Percentiles rank a stretch among this genome's conserved stretches.
Conservation (phyloP, 352 stramenopile species). For the Phytophthora cryptogea region DNA sequence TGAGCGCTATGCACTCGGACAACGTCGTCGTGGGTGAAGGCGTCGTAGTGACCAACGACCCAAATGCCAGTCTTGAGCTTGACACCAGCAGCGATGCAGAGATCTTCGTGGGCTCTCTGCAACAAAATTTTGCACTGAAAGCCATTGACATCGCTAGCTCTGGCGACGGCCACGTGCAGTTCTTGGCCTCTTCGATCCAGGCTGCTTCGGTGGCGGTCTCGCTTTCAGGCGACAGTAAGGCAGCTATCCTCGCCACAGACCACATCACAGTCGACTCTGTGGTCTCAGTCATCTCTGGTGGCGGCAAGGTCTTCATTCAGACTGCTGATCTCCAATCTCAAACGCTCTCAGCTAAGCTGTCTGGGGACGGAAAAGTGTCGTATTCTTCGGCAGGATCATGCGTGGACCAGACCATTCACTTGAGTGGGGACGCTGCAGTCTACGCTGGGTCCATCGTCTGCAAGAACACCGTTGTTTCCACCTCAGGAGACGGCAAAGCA, state of each 20-base stretch:
- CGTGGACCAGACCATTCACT: slow-evolving; percentile 22
- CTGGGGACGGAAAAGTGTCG: slow-evolving; percentile 27
- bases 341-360: slow-evolving; percentile 16
- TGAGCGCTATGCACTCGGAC: slow-evolving; percentile 12
- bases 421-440: slow-evolving; percentile 25
- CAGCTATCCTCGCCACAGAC: slow-evolving; percentile 12
- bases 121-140: slow-evolving; percentile 13
- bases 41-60: slow-evolving; percentile 41
- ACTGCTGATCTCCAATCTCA: slow-evolving; percentile 23
- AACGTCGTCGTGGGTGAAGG: slow-evolving; percentile 39
- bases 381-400: slow-evolving; percentile 27
- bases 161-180: slow-evolving; percentile 22
- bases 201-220: slow-evolving; percentile 11
- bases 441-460: slow-evolving; percentile 34
- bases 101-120: slow-evolving; percentile 22
- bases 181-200: slow-evolving; percentile 32
- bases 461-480: slow-evolving; percentile 21
- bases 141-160: slow-evolving; percentile 21
- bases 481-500: slow-evolving; percentile 27
- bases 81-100: slow-evolving; percentile 28
- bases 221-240: slow-evolving; percentile 21
- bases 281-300: slow-evolving; percentile 16
- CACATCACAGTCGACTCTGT: slow-evolving; percentile 22
- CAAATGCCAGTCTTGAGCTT: slow-evolving; percentile 25
- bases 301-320: slow-evolving; percentile 34